Base-by-base conservation (phyloP, 495 filamentous ascomycete genomes). In the Parathielavia appendiculata region DNA sequence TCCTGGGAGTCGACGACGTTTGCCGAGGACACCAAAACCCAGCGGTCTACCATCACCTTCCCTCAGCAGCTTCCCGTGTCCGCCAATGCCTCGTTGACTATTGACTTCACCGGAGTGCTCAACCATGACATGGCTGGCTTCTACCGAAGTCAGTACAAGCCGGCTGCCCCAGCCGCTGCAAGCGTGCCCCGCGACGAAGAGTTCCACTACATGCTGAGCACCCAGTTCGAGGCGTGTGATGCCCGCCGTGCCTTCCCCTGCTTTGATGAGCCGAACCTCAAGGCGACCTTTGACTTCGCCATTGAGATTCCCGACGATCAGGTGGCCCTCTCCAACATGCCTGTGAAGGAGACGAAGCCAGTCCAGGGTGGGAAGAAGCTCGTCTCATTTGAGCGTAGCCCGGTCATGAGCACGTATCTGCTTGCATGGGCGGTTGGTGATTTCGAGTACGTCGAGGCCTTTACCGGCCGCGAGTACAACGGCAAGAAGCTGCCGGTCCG, bases 61-160 rank as follows among this genome's bases (percentile, higher is more conserved):
- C 71, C 80, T 26, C 71, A 86, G 39, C 82, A 87, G 61, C 69
- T 95, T 47, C 81, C 85, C 0, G 75, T 79, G 9, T 74, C 81
- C 17, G 65, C 78, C 35, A 82, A 89, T 56, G 82, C 83, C 39
- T 65, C 81, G 5, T 73, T 97, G 36, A 76, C 78, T 17, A 83
- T 97, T 69, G 79, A 86, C 14, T 98, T 95, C 71, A 80, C 84
- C 20, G 93, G 93, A 38, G 85, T 78, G 35, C 87, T 97, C 74
- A 98, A 97, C 77, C 89, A 92, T 66, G 84, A 88, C 61, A 96
- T 97, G 91, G 87, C 89, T 40, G 93, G 93, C 22, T 97, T 98
- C 77, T 97, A 96, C 72, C 87, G 93, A 57, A 91, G 88, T 57
- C 90, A 90, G 75, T 98, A 97, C 70, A 96, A 90, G 77, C 88